Percentiles rank a stretch among this genome's conserved stretches.
Evolutionary conservation across 2,329 filamentous ascomycete species (phyloP).

Genomic region (Diplodia sapinea): DNA sequence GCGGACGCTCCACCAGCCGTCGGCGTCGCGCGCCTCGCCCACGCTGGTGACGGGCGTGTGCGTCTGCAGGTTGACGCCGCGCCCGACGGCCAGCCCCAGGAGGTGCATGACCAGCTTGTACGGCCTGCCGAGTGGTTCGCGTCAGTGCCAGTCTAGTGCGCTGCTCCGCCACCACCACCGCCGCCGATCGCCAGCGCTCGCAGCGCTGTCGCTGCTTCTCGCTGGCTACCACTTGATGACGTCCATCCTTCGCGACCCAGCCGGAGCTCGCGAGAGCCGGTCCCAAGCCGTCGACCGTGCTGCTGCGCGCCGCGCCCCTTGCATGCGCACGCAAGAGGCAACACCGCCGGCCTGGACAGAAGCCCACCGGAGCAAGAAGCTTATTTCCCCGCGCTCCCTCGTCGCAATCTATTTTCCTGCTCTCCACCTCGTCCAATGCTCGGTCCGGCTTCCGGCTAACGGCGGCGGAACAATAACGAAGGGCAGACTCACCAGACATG

Average conservation of each 20-base stretch:
- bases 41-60: conserved; percentile 35
- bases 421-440: no score
- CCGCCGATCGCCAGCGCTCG: no score
- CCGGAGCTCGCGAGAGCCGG: no score
- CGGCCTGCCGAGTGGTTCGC: conserved; percentile 34
- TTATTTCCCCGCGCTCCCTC: conserved; percentile 19
- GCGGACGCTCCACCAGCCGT: conserved; percentile 31
- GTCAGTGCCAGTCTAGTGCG: conserved; percentile 8
- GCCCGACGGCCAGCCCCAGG: conserved; percentile 33
- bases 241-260: neutral
- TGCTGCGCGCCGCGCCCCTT: no score
- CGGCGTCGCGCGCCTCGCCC: conserved; percentile 1
- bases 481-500: conserved; percentile 23
- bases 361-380: conserved; percentile 17
- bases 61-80: conserved; percentile 39
- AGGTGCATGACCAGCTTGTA: conserved; percentile 42
- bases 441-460: no score
- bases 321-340: neutral
- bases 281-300: no score
- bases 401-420: conserved; percentile 5
- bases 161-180: neutral
- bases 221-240: neutral
- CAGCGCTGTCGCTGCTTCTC: neutral
- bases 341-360: neutral
- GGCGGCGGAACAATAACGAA: no score